Evolutionary conservation across 2,329 filamentous ascomycete species (phyloP), one percentile per base, ranked within the genome.

Genomic region (Fusarium lateritium): DNA sequence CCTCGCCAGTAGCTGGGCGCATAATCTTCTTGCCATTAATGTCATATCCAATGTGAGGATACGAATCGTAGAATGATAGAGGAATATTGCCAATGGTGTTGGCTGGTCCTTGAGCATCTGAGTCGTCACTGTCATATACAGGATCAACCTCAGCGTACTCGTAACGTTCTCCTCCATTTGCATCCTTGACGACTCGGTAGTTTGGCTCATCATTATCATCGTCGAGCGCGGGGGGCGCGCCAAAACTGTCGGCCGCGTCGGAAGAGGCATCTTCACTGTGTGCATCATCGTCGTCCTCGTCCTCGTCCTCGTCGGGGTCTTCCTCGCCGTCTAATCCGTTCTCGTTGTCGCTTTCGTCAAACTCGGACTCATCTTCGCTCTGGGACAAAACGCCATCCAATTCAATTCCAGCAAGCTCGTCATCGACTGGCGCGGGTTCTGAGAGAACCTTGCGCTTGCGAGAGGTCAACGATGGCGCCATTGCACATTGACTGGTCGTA

Each of bases 21-120:
- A 97, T 93, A 69, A 99, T 97, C 80, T 93, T 97, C 87, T 97
- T 98, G 79, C 96, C 96, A 79, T 99, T 97, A 83, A 99, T 98
- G 75, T 98, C 93, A 82, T 99, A 99, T 62, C 96, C 96, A 77
- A 99, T 98, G 79, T 99, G 96, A 51, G 96, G 96, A 78, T 98
- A 99, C 36, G 93, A 92, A 79, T 99, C 96, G 83, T 99, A 99
- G 82, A 97, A 98, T 5, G 92, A 92, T 50, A 98, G 83, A 7
- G 94, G 93, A 63, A 99, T 99, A 77, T 98, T 86, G 72, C 96
- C 97, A 75, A 99, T 98, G 0, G 96, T 98, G 82, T 99, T 99
- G 52, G 85, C 86, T 28, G 91, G 88, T 57, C 89, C 91, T 65
- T 92, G 89, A 5, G 90, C 91, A 78, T 98, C 95, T 5, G 92